These are phyloP conservation scores for Vanilla planifolia DNA, from an alignment of 106 monocot species.

Conservation along the genomic window DNA sequence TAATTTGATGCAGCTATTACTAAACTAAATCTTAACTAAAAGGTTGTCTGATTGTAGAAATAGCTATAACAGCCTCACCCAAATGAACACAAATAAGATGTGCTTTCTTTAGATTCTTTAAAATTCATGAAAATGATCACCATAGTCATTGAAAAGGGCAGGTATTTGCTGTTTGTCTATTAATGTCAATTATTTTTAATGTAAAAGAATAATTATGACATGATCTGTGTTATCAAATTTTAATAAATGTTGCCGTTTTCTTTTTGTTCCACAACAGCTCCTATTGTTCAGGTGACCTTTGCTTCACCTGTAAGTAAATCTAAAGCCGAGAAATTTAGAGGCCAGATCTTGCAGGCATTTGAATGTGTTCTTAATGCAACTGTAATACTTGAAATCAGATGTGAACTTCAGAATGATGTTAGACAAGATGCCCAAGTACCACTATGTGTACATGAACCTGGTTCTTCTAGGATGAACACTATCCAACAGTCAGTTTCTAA, in stretches of 20 bases:
- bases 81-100: too few species aligned
- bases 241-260: slow-evolving; percentile 11
- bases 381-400: slow-evolving; percentile 87
- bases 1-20: not conserved
- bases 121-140: too few species aligned
- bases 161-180: too few species aligned
- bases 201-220: not conserved
- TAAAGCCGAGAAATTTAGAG: slow-evolving; percentile 87
- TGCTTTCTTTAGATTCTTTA: too few species aligned
- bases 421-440: slow-evolving; percentile 11
- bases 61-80: too few species aligned
- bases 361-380: slow-evolving; percentile 60
- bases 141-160: too few species aligned
- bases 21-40: too few species aligned
- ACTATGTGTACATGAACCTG: slow-evolving; percentile 7
- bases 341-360: slow-evolving; percentile 79
- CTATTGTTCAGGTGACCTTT: slow-evolving; percentile 74
- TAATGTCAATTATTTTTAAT: not conserved
- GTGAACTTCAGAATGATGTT: slow-evolving; percentile 30
- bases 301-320: slow-evolving; percentile 53
- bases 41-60: too few species aligned
- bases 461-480: slow-evolving; percentile 29
- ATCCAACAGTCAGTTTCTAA: slow-evolving; percentile 22
- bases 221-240: slow-evolving; percentile 1
- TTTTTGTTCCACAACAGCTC: slow-evolving; percentile 40